Base-by-base conservation (phyloP, 352 stramenopile genomes). In the Pythium plurisporium region DNA sequence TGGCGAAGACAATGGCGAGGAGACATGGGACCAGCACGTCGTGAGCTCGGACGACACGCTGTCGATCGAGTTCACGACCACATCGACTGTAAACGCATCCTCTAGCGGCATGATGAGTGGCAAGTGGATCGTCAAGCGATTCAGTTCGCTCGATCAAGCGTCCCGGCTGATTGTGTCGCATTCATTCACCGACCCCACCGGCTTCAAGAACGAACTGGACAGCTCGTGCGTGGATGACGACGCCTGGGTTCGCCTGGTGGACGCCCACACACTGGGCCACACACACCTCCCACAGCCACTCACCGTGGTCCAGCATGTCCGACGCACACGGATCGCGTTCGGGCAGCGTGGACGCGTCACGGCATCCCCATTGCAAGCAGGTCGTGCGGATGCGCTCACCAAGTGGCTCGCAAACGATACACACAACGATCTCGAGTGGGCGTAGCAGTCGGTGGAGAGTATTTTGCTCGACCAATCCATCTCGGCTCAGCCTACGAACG, bases 271-370 rank as follows among this genome's bases (percentile, higher is more conserved):
- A 12, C 7, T 64, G 1, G 57, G 57, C 6, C 30, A 34, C 15
- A 29, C 57, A 7, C 2, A 33, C 6, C 26, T 64, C 8, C 7
- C 30, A n/a, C 41, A 44, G 4, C 57, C 47, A 12, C 41, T 64
- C 5, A 58, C 38, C n/a, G 3, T 64, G 3, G 15, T 59, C 6
- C 57, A 64, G 31, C 57, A 64, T 27, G 55, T 48, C 2, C 43
- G 55, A 19, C 31, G 55, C 5, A 33, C 49, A 19, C n/a, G 23
- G 2, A 62, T 55, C 26, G 25, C 7, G n/a, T 50, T 55, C 52
- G 52, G 52, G 1, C 50, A 19, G 12, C 20, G 34, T 10, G 17
- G 41, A n/a, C n/a, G n/a, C n/a, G n/a, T n/a, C n/a, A n/a, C n/a
- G n/a, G n/a, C n/a, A n/a, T n/a, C n/a, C n/a, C n/a, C n/a, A n/a